A percentile compares a stretch with the other conserved stretches of the same genome.
Conservation (phyloP, 202 grass and related monocot genomes). For the Carex arenaria region DNA sequence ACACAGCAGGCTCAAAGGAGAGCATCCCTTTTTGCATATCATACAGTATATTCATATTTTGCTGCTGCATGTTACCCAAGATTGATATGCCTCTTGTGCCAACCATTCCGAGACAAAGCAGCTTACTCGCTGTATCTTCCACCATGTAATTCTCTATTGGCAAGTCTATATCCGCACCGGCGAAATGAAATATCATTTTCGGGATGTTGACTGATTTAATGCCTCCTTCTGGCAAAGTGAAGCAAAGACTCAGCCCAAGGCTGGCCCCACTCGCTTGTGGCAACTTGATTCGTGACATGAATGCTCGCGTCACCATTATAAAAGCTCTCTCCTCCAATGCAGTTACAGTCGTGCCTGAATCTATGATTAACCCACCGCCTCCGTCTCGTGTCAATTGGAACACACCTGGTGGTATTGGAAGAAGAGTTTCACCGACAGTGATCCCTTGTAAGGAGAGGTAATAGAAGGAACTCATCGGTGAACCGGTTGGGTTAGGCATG, state of each 20-base stretch:
- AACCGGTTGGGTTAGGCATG: constrained; percentile 18
- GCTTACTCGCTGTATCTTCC: constrained; percentile 27
- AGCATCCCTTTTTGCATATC: constrained; percentile 28
- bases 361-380: constrained; percentile 55
- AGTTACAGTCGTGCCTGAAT: constrained; percentile 62
- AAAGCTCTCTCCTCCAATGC: constrained; percentile 52
- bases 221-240: constrained; percentile 25
- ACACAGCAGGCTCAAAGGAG: constrained; percentile 45
- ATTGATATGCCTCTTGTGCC: constrained; percentile 48
- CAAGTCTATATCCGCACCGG: constrained; percentile 50
- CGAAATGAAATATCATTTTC: constrained; percentile 52
- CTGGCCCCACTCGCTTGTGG: constrained; percentile 35
- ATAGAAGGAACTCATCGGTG: constrained; percentile 46
- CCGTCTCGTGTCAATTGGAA: constrained; percentile 41
- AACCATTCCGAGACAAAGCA: constrained; percentile 46
- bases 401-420: constrained; percentile 49
- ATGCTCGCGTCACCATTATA: constrained; percentile 22
- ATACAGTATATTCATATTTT: constrained; percentile 66
- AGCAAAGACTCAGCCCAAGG: constrained; percentile 52
- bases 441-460: constrained; percentile 69
- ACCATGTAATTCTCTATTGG: constrained; percentile 44
- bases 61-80: constrained; percentile 68
- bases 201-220: constrained; percentile 33
- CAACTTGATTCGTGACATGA: constrained; percentile 30
- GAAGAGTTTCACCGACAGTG: constrained; percentile 30